Evolutionary conservation across 2,329 filamentous ascomycete genomes (phyloP).

Genomic region (Diaporthe batatas): DNA sequence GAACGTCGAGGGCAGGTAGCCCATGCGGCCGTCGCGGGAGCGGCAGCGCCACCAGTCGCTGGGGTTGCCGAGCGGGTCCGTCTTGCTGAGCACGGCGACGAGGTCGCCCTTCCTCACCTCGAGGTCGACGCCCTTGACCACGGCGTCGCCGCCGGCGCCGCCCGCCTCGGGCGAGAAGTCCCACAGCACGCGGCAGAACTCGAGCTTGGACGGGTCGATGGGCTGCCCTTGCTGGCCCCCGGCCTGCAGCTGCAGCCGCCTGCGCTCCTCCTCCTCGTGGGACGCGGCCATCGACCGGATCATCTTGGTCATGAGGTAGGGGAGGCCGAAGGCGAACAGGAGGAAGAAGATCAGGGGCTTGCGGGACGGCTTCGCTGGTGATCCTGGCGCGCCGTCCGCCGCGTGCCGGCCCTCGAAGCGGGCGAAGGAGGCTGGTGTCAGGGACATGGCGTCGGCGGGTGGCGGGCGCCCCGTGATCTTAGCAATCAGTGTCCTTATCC

Average conservation of each 20-base stretch:
- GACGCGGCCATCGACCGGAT: slow-evolving; percentile 86
- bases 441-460: slow-evolving; percentile 85
- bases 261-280: slow-evolving; percentile 85
- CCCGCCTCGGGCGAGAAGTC: slow-evolving; percentile 89
- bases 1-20: slow-evolving; percentile 92
- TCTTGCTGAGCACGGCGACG: slow-evolving; percentile 92
- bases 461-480: slow-evolving; percentile 93
- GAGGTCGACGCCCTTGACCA: slow-evolving; percentile 82
- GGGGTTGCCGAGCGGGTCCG: slow-evolving; percentile 89
- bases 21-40: slow-evolving; percentile 88
- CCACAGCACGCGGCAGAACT: slow-evolving; percentile 95
- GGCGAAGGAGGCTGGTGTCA: slow-evolving; percentile 93
- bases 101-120: slow-evolving; percentile 95
- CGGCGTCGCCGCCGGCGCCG: slow-evolving; percentile 59
- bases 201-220: slow-evolving; percentile 89
- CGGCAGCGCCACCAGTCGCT: slow-evolving; percentile 99
- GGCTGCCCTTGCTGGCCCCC: too few species aligned
- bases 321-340: slow-evolving; percentile 92
- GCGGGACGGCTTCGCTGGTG: slow-evolving; percentile 80
- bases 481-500: slow-evolving; percentile 91
- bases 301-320: slow-evolving; percentile 96
- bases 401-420: slow-evolving; percentile 81
- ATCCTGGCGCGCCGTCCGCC: slow-evolving; percentile 70
- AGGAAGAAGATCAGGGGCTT: slow-evolving; percentile 98
- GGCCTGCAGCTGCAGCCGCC: slow-evolving; percentile 63